A percentile compares a stretch with the other conserved stretches of the same genome.
These are phyloP conservation scores for Hyaloperonospora brassicae DNA, from an alignment of 352 stramenopile species.

Conservation along the genomic window DNA sequence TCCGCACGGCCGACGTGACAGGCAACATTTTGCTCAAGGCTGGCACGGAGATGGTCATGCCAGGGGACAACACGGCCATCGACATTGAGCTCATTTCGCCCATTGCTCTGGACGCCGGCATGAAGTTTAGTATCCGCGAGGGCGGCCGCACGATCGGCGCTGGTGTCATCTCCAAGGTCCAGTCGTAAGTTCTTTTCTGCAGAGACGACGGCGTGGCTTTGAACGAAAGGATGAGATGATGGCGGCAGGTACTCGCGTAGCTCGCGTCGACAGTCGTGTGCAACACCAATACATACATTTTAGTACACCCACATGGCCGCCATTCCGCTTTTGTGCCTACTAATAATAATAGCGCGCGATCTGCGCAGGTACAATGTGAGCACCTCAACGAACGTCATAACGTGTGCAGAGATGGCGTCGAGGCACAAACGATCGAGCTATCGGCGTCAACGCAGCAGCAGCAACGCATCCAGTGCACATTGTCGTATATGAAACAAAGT, in stretches of 20 bases:
- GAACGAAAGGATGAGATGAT: constrained; percentile 3
- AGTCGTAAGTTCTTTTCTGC: constrained; percentile 37
- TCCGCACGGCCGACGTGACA: constrained; percentile 94
- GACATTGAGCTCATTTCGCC: constrained; percentile 89
- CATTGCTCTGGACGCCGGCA: constrained; percentile 87
- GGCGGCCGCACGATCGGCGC: constrained; percentile 93
- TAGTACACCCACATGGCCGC: too few relatives aligned
- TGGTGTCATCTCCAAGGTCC: constrained; percentile 90
- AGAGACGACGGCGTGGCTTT: constrained; percentile 18
- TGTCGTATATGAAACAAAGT: constrained; percentile 19
- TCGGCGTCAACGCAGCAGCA: neutral
- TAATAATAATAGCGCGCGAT: too few relatives aligned
- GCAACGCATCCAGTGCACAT: neutral
- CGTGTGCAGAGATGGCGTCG: too few relatives aligned
- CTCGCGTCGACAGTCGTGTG: constrained; percentile 11
- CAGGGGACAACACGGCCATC: constrained; percentile 92
- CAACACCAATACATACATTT: constrained; percentile 17
- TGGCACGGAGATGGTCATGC: constrained; percentile 91
- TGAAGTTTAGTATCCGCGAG: constrained; percentile 95
- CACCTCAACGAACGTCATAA: too few relatives aligned
- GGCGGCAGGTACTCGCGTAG: constrained; percentile 6
- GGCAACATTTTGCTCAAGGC: constrained; percentile 84
- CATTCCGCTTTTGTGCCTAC: neutral
- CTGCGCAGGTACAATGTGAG: too few relatives aligned
- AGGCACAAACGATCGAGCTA: too few relatives aligned